Evolutionary conservation across 2,329 filamentous ascomycete genomes (phyloP).

Genomic region (Didymella pinodella): DNA sequence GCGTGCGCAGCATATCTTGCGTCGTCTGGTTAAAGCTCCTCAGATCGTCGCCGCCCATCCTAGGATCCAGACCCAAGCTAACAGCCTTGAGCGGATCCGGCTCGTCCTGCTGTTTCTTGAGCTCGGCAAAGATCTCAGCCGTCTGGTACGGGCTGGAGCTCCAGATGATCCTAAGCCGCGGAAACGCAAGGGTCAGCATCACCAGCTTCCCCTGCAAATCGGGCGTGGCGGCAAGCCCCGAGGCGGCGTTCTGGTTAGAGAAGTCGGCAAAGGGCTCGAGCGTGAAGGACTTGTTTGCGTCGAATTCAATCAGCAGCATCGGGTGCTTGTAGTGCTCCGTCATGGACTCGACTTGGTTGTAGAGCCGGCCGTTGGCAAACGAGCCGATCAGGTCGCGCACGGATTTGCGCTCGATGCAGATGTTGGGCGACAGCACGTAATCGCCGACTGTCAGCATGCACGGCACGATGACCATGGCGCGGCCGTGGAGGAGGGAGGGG

Average conservation of each 20-base stretch:
- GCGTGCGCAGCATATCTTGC: constrained; percentile 85
- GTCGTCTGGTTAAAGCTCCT: constrained; percentile 83
- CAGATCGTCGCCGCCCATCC: constrained; percentile 62
- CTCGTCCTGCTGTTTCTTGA: constrained; percentile 89
- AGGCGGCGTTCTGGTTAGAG: constrained; percentile 58
- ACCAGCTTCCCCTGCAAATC: constrained; percentile 93
- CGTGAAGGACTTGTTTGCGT: constrained; percentile 96
- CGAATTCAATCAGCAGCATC: constrained; percentile 96
- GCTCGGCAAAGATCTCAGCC: constrained; percentile 92
- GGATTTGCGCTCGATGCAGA: constrained; percentile 95
- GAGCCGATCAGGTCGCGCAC: constrained; percentile 90
- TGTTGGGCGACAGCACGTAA: constrained; percentile 89
- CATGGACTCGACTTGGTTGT: constrained; percentile 93
- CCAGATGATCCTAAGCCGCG: constrained; percentile 90
- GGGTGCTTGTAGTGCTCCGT: constrained; percentile 88
- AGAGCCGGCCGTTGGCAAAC: constrained; percentile 89
- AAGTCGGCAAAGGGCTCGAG: constrained; percentile 69
- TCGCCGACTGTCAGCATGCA: constrained; percentile 97
- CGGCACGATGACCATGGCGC: constrained; percentile 86
- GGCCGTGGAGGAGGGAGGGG: constrained; percentile 88
- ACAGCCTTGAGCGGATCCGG: constrained; percentile 91
- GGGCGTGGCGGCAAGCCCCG: constrained; percentile 63
- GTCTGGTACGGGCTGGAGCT: constrained; percentile 93
- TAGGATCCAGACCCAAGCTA: constrained; percentile 76
- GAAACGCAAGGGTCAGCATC: constrained; percentile 90